phyloP scores from a whole-genome alignment of 2,329 filamentous ascomycete genomes.

The Coniochaeta sp. region DNA sequence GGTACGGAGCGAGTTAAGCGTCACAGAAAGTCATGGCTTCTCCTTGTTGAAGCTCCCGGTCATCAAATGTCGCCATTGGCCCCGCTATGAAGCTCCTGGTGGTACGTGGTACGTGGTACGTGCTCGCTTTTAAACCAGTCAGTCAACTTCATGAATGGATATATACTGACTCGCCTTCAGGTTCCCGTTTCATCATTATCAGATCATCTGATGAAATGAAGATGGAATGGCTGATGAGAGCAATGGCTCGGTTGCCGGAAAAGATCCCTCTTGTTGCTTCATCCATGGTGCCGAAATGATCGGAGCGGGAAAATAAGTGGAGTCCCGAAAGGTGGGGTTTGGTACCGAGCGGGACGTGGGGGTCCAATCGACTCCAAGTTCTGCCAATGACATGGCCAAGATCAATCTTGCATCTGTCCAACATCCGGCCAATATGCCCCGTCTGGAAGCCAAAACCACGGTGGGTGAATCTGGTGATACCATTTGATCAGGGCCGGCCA shows the following conservation, averaged over 20 bases:
- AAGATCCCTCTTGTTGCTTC: background rate
- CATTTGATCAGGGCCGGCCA: no score
- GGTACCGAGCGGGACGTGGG: slow-evolving; percentile 1
- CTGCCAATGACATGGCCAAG: background rate
- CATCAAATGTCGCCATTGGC: background rate
- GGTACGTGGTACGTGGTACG: background rate
- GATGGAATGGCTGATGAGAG: no score
- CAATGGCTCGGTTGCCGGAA: background rate
- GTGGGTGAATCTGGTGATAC: background rate
- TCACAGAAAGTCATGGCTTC: background rate
- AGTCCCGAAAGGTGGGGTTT: background rate
- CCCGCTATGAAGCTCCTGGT: background rate
- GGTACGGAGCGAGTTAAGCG: slow-evolving; percentile 1
- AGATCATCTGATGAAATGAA: no score
- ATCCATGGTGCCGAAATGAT: background rate
- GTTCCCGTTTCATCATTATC: background rate
- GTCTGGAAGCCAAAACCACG: background rate
- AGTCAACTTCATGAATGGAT: background rate
- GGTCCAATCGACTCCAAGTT: background rate
- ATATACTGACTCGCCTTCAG: background rate
- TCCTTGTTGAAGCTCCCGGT: background rate
- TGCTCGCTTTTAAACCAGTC: no score
- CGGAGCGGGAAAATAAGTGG: background rate
- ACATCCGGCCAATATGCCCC: no score
- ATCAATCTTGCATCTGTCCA: background rate